Evolutionary conservation across 306 rosid genomes (phyloP).

Genomic region (Medicago lupulina): DNA sequence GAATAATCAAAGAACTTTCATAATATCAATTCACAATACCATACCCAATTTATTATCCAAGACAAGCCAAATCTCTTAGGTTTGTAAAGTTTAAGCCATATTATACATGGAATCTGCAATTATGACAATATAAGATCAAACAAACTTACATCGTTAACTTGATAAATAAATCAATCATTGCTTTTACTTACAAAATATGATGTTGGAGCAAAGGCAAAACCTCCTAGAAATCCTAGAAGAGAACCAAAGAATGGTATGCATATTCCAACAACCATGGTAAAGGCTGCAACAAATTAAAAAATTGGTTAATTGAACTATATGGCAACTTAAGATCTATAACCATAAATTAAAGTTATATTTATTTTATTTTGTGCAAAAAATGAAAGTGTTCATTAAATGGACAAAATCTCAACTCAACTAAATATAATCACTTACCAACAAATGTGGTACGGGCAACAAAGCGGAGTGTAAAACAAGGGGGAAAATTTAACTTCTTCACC

Average conservation of each 20-base stretch:
- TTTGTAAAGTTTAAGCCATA: constrained; percentile 72
- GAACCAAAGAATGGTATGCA: constrained; percentile 82
- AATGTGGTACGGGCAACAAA: constrained; percentile 56
- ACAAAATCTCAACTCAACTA: no score
- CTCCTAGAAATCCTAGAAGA: constrained; percentile 90
- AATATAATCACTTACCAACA: constrained; percentile 57
- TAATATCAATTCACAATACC: constrained; percentile 6
- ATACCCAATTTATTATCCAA: constrained; percentile 78
- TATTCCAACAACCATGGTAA: constrained; percentile 66
- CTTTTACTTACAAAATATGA: constrained; percentile 71
- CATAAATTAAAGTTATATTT: no score
- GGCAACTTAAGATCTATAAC: background rate
- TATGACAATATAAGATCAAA: background rate
- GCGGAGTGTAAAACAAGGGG: constrained; percentile 65
- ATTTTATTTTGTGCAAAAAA: no score
- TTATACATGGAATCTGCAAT: constrained; percentile 81
- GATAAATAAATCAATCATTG: background rate
- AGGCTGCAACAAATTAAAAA: constrained; percentile 43
- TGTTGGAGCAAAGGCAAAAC: constrained; percentile 90
- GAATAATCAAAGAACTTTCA: background rate
- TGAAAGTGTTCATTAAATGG: no score
- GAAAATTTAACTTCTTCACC: constrained; percentile 55
- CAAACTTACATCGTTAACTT: background rate
- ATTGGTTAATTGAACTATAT: background rate
- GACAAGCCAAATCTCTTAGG: constrained; percentile 67